Evolutionary conservation across 1,284 basidiomycete genomes (phyloP).

Genomic region (Hymenochaete sp.): DNA sequence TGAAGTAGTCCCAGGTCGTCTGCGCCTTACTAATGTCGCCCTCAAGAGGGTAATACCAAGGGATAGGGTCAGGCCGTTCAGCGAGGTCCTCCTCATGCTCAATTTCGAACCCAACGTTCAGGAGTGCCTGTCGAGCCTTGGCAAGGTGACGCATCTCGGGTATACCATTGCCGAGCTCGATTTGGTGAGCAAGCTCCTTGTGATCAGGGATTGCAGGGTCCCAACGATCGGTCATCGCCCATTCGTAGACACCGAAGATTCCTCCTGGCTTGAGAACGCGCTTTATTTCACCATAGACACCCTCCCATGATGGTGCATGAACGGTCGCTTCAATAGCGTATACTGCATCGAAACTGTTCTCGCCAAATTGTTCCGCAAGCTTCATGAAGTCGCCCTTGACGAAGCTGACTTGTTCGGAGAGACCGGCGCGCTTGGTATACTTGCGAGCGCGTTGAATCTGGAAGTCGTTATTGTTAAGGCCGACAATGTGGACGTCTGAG

Average conservation of each 20-base stretch:
- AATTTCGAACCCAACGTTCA: conserved; percentile 83
- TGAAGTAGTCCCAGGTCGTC: conserved; percentile 87
- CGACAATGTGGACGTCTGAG: conserved; percentile 79
- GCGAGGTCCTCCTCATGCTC: conserved; percentile 94
- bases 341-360: conserved; percentile 91
- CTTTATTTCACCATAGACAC: conserved; percentile 90
- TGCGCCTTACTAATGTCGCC: conserved; percentile 90
- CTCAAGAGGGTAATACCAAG: conserved; percentile 97
- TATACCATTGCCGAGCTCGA: conserved; percentile 94
- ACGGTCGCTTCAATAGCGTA: conserved; percentile 98
- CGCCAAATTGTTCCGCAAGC: conserved; percentile 85
- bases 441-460: conserved; percentile 81
- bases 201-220: conserved; percentile 82
- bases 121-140: conserved; percentile 70
- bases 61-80: conserved; percentile 69
- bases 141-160: conserved; percentile 89
- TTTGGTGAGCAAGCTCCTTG: conserved; percentile 85
- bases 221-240: conserved; percentile 97
- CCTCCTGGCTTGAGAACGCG: conserved; percentile 97
- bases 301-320: conserved; percentile 93
- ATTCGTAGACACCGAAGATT: conserved; percentile 94
- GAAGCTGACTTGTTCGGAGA: conserved; percentile 73
- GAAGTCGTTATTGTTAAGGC: conserved; percentile 96
- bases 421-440: conserved; percentile 76
- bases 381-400: conserved; percentile 97